Percentiles rank a stretch among this genome's conserved stretches.
phyloP scores from a whole-genome alignment of 305 asterid genomes.

The Rubia peregrina region DNA sequence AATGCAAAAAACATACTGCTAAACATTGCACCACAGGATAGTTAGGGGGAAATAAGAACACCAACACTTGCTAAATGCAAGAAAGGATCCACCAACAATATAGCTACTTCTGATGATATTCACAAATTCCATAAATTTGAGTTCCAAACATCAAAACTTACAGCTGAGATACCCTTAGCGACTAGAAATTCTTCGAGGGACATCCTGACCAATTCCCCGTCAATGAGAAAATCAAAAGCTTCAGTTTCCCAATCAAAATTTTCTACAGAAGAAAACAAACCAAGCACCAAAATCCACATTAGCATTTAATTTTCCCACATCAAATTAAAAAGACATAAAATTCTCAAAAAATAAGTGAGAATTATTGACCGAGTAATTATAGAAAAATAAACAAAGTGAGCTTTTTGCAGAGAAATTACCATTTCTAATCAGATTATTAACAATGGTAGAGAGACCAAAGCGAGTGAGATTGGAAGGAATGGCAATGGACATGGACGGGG shows the following conservation, averaged over 20 bases:
- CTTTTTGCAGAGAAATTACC: slow-evolving; percentile 27
- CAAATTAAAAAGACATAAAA: no score
- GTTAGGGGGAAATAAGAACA: background rate
- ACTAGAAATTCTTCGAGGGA: slow-evolving; percentile 88
- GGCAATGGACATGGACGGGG: slow-evolving; percentile 52
- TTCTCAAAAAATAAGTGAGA: no score
- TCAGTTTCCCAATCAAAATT: slow-evolving; percentile 56
- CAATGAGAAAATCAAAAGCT: slow-evolving; percentile 79
- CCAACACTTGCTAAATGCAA: background rate
- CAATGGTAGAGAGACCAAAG: slow-evolving; percentile 56
- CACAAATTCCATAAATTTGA: background rate
- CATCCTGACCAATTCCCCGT: slow-evolving; percentile 75
- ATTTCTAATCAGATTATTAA: slow-evolving; percentile 60
- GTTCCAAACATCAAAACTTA: slow-evolving; percentile 25
- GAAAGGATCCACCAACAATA: background rate
- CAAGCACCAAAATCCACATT: background rate
- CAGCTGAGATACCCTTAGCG: slow-evolving; percentile 84
- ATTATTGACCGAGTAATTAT: no score
- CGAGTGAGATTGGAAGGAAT: slow-evolving; percentile 86
- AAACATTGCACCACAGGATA: background rate
- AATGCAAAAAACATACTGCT: background rate
- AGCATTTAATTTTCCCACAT: background rate
- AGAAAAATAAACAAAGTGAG: background rate
- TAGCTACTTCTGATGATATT: background rate
- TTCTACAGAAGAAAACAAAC: slow-evolving; percentile 23